Evolutionary conservation across 169 alveolate species (phyloP).

Genomic region (Theileria annulata): DNA sequence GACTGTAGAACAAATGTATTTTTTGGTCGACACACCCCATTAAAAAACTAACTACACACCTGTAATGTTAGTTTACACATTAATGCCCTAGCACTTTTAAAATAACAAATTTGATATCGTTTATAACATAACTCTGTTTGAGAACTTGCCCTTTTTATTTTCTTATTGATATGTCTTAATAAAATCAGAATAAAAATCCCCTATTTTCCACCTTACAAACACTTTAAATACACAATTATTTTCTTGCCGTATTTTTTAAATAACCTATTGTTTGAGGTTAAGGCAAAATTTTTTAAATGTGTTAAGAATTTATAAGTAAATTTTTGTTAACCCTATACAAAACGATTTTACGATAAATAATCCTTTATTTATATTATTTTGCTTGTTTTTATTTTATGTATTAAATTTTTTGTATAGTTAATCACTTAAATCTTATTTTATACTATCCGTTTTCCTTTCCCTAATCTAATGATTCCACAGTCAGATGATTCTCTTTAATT

Average conservation of each 20-base stretch:
- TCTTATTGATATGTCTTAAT: neutral
- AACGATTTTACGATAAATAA: neutral
- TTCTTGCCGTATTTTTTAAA: no score
- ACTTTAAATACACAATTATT: neutral
- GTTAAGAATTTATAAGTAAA: neutral
- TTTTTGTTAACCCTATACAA: neutral
- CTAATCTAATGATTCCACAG: neutral
- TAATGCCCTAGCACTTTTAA: neutral
- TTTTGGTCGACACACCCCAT: constrained; percentile 9
- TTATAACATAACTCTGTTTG: neutral
- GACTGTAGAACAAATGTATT: neutral
- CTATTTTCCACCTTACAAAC: neutral
- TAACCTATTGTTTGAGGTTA: neutral
- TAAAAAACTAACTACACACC: constrained; percentile 8
- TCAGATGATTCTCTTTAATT: neutral
- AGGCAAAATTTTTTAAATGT: neutral
- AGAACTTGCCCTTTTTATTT: constrained; percentile 1
- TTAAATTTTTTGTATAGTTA: neutral
- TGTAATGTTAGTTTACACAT: neutral
- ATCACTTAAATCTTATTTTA: neutral
- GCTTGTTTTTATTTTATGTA: neutral
- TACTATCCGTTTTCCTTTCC: neutral
- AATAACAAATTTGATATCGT: neutral
- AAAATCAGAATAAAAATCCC: neutral
- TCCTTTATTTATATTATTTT: neutral